These are phyloP conservation scores for Oehlia diaphana DNA, from an alignment of 192 early-diverging fungal genomes.

Conservation along the genomic window DNA sequence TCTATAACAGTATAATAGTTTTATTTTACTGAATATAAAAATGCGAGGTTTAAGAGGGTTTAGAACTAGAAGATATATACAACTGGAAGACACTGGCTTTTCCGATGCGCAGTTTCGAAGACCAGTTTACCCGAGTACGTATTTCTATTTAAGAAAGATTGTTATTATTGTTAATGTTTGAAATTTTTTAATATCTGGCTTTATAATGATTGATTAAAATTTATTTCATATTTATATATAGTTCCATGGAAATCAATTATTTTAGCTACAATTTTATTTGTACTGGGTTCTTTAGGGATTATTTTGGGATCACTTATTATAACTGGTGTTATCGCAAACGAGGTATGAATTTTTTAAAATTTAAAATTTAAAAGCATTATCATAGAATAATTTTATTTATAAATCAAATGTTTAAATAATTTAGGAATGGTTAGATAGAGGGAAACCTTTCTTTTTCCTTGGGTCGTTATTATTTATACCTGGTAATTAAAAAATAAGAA, in stretches of 20 bases:
- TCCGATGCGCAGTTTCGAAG: slow-evolving; percentile 17
- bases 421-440: slow-evolving; percentile 54
- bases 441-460: slow-evolving; percentile 54
- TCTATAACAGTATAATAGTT: neutral
- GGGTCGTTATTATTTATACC: slow-evolving; percentile 62
- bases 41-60: slow-evolving; percentile 7
- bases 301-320: slow-evolving; percentile 53
- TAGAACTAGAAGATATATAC: slow-evolving; percentile 4
- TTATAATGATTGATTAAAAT: neutral
- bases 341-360: slow-evolving; percentile 35
- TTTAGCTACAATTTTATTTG: slow-evolving; percentile 45
- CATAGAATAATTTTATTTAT: neutral
- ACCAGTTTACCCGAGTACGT: neutral
- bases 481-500: slow-evolving; percentile 33
- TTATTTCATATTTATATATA: slow-evolving; percentile 30
- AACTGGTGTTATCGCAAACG: slow-evolving; percentile 45
- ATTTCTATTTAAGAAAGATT: neutral
- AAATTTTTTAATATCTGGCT: neutral
- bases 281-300: slow-evolving; percentile 46
- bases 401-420: slow-evolving; percentile 5
- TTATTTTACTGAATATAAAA: neutral
- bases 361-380: neutral
- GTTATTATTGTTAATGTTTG: neutral
- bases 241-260: slow-evolving; percentile 61
- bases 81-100: neutral